Percentiles rank a stretch among this genome's conserved stretches.
These are phyloP conservation scores for Xylaria multiplex DNA, from an alignment of 2,329 filamentous ascomycete genomes.

Conservation along the genomic window DNA sequence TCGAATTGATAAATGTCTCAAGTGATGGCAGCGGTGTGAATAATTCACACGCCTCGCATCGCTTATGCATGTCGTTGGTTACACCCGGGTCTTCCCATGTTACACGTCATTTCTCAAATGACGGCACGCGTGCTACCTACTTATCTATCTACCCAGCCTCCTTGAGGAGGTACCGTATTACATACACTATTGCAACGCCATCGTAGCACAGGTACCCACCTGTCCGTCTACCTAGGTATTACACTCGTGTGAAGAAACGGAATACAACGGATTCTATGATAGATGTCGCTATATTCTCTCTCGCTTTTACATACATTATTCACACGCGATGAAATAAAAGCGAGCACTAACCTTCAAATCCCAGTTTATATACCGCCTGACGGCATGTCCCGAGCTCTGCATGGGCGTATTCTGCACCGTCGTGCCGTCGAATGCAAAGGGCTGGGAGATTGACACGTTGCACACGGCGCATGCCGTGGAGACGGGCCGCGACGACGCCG, in stretches of 20 bases:
- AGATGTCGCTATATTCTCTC: not conserved
- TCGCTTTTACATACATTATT: not conserved
- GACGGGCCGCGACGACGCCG: conserved; percentile 65
- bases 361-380: conserved; percentile 81
- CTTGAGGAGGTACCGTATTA: too few species aligned
- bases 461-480: conserved; percentile 67
- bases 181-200: not conserved
- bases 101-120: not conserved
- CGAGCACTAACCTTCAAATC: conserved; percentile 1
- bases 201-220: not conserved
- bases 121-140: not conserved
- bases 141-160: conserved; percentile 3
- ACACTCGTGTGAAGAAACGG: not conserved
- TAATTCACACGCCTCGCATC: not conserved
- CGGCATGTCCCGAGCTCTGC: conserved; percentile 77
- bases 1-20: not conserved
- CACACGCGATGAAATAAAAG: not conserved
- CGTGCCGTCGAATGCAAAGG: conserved; percentile 56
- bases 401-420: conserved; percentile 82
- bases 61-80: conserved; percentile 19
- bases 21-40: conserved; percentile 1
- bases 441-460: conserved; percentile 64
- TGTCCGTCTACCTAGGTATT: not conserved
- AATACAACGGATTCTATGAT: not conserved
- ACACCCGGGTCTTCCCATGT: not conserved